phyloP scores from a whole-genome alignment of 78 protist genomes.

The Pigoraptor vietnamica region DNA sequence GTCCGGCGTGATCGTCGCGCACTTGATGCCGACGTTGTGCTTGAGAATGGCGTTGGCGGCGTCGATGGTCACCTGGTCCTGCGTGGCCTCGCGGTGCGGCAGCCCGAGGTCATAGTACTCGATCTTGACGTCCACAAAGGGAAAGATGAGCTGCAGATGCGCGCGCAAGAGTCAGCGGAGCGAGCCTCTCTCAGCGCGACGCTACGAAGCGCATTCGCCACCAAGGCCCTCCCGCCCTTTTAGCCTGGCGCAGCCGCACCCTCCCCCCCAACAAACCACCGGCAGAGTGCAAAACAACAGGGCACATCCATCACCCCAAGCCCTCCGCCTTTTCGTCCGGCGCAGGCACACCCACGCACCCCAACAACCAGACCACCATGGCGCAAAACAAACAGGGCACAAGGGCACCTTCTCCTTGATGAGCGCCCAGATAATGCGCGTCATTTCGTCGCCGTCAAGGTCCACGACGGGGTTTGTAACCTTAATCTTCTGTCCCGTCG shows the following conservation, averaged over 20 bases:
- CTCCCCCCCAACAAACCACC: neutral
- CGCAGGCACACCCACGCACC: neutral
- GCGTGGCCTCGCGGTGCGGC: constrained; percentile 60
- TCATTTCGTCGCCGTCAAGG: constrained; percentile 80
- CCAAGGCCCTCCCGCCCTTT: neutral
- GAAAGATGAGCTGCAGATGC: constrained; percentile 33
- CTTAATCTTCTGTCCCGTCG: constrained; percentile 7
- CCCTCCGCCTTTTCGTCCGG: neutral
- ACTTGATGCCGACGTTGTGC: constrained; percentile 90
- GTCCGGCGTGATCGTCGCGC: constrained; percentile 96
- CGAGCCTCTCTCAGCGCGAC: neutral
- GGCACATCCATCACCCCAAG: neutral
- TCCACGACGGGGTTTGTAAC: constrained; percentile 79
- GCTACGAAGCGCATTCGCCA: too few relatives aligned
- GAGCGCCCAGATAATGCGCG: constrained; percentile 67
- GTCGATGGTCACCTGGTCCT: constrained; percentile 78
- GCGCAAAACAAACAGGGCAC: neutral
- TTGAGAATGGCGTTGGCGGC: constrained; percentile 75
- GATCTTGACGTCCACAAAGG: constrained; percentile 36
- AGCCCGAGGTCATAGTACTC: constrained; percentile 70
- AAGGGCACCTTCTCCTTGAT: constrained; percentile 70
- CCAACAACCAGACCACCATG: neutral
- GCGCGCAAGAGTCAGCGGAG: neutral
- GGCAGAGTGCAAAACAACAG: neutral
- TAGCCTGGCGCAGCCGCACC: neutral